These are phyloP conservation scores for Penicillium sp. DNA, from an alignment of 2,329 filamentous ascomycete genomes.

Conservation along the genomic window DNA sequence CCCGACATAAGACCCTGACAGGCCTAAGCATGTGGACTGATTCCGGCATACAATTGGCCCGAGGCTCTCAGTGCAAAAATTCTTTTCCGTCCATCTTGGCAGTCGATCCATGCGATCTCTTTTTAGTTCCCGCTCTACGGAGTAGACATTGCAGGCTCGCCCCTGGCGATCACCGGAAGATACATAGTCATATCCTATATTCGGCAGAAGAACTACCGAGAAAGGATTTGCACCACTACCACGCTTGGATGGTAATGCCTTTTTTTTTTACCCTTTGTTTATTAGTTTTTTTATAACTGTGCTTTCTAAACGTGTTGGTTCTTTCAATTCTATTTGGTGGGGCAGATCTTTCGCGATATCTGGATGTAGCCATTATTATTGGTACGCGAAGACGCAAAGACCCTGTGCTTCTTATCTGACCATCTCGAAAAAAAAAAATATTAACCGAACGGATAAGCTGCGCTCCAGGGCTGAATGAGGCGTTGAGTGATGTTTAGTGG, in stretches of 20 bases:
- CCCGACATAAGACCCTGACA: not conserved
- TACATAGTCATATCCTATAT: not conserved
- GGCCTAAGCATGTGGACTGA: not conserved
- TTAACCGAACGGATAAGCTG: not conserved
- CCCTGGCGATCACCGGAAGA: constrained; percentile 14
- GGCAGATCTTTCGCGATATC: not conserved
- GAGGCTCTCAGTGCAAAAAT: not conserved
- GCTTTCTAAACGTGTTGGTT: not conserved
- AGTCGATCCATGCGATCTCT: constrained; percentile 1
- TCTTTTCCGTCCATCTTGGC: constrained; percentile 3
- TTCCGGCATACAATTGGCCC: not conserved
- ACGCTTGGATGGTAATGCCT: too few species aligned
- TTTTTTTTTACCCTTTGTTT: too few species aligned
- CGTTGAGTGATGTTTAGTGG: not conserved
- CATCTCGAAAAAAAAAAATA: not conserved
- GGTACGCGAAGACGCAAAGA: not conserved
- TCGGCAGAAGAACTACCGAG: not conserved
- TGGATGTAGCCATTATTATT: not conserved
- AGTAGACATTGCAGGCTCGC: not conserved
- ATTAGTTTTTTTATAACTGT: not conserved
- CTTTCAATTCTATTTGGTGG: not conserved
- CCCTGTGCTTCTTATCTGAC: not conserved
- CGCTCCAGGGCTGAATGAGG: not conserved
- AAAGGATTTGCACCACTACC: not conserved
- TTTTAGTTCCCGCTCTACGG: constrained; percentile 7